Conservation (phyloP, 495 filamentous ascomycete species). For the Viridothelium virens region DNA sequence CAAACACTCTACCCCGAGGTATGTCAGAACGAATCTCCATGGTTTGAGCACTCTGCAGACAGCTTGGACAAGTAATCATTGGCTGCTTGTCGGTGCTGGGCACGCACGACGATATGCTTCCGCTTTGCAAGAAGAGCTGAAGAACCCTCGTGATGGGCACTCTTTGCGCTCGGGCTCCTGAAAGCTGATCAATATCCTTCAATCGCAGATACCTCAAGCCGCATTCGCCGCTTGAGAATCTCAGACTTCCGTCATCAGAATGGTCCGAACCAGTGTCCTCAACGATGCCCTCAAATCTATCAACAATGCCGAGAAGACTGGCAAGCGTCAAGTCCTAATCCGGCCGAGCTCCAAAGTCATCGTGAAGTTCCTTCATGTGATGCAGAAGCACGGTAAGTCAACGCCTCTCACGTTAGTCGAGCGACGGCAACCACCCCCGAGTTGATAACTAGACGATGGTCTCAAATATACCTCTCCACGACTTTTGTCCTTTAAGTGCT, state of each 20-base stretch:
- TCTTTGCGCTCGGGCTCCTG: constrained; percentile 85
- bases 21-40: constrained; percentile 18
- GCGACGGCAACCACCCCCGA: constrained; percentile 48
- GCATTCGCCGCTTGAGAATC: constrained; percentile 65
- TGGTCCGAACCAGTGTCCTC: constrained; percentile 97
- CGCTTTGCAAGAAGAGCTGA: constrained; percentile 71
- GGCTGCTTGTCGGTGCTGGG: not conserved
- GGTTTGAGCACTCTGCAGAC: constrained; percentile 31
- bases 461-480: constrained; percentile 59
- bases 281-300: constrained; percentile 99
- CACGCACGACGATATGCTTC: constrained; percentile 56
- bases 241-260: constrained; percentile 60
- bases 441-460: constrained; percentile 99
- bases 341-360: constrained; percentile 97
- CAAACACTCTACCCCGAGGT: constrained; percentile 22
- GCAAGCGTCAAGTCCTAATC: constrained; percentile 97
- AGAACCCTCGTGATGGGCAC: constrained; percentile 91
- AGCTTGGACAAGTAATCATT: constrained; percentile 30
- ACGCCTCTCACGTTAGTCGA: not conserved
- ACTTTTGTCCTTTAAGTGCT: constrained; percentile 97
- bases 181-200: constrained; percentile 59
- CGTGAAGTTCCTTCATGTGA: constrained; percentile 95
- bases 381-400: constrained; percentile 98
- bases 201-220: constrained; percentile 37
- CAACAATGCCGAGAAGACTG: constrained; percentile 99